Evolutionary conservation across 2,329 filamentous ascomycete genomes (phyloP), one percentile per base, ranked within the genome.

Genomic region (Sclerotinia sclerotiorum): DNA sequence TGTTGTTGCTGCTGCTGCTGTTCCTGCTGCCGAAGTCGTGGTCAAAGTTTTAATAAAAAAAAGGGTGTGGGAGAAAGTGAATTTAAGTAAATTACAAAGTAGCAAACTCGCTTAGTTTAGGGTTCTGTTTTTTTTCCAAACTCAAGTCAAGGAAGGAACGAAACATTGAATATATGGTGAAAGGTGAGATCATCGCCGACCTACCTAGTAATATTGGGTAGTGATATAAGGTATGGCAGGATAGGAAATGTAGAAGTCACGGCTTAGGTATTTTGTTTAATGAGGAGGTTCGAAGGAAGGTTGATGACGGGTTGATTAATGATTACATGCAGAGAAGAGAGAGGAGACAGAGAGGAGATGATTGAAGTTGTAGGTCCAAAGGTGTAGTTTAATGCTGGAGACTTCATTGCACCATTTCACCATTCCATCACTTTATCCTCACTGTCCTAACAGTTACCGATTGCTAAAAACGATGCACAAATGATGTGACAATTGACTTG

Each of bases 1-100:
- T 13, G 6, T 35, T 35, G 35, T 35, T 17, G 21, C 6, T 5
- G 29, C 6, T n/a, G 19, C 97, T 69, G 24, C 17, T 21, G 29
- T 8, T 5, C 10, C 39, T 15, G 39, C 39, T 42, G 13, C 39
- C 5, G 39, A 2, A 17, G 39, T 35, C 11, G 11, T 56, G 29
- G 19, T 56, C 27, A 15, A 13, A 49, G n/a, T 24, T 39, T 49
- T 51, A 19, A 19, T 51, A 19, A 19, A 48, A 61, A 17, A 10
- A 19, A 51, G 7, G 29, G 29, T 39, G 27, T 24, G 44, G 58
- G 44, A 62, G 48, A 39, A n/a, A 51, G 29, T 39, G 21, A 35
- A 1, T 0, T 27, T 51, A 24, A 51, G 51, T 39, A 51, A 4
- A 17, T 5, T 11, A 51, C 10, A 21, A 19, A 51, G 2, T 1